Base-by-base conservation (phyloP, 2,329 filamentous ascomycete genomes). In the Aaosphaeria pasadenensis region DNA sequence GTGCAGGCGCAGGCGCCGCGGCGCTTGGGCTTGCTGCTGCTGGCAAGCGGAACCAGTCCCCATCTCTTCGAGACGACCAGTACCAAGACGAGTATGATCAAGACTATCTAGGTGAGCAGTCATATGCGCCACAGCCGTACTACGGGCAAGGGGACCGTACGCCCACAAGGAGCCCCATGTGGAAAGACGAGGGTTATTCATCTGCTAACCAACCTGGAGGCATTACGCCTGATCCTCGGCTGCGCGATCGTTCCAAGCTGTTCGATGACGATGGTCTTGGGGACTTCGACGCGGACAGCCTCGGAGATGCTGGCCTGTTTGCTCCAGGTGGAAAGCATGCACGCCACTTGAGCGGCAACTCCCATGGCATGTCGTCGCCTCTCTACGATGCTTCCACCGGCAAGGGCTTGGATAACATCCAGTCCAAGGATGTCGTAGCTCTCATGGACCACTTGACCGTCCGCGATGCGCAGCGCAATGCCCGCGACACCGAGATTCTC, bases 401-500 rank as follows among this genome's bases (percentile, higher is more conserved):
- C 45, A 85, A 84, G 53, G 91, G 91, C 32, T 88, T 96, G 45
- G 91, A 97, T 57, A 82, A 87, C 42, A 97, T 99, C 44, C 87
- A 97, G 67, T 96, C 91, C 41, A 94, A 95, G 73, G 94, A 99
- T 64, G 95, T 99, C 60, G 88, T 99, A 54, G 90, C 92, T 28
- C 76, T 99, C 51, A 99, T 99, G 94, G 92, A 99, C 66, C 94
- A 99, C 71, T 85, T 99, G 53, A 97, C 95, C 67, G 94, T 97
- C 54, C 87, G 94, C 33, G 94, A 99, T 73, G 94, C 92, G 38
- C 92, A 97, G 73, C 86, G 94, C 50, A 97, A 94, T 71, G 94
- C 94, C 41, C 84, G 94, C 40, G 94, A 99, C 62, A 97, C 94
- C 0, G 94, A 99, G 71, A 96, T 99, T 47, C 77, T 99, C 13